Evolutionary conservation across 176 grass and related monocot species (phyloP), one percentile per base, ranked within the genome.

Genomic region (Cymbopogon citratus): DNA sequence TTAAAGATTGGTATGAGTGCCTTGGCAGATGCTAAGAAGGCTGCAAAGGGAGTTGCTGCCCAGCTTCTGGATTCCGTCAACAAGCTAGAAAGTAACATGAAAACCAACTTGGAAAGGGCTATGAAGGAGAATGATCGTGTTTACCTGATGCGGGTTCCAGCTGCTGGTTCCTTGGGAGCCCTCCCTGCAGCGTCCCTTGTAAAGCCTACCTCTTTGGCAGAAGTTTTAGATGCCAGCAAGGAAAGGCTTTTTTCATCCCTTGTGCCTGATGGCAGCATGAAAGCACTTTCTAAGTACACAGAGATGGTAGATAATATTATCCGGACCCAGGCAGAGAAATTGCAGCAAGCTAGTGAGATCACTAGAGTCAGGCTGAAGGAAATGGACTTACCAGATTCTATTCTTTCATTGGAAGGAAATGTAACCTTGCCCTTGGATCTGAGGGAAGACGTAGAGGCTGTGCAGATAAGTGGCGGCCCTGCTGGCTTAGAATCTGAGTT

Each of bases 311-410:
- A 99, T 89, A 74, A 90, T 36, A 92, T 96, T 69, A 99, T 99
- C 64, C 80, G 97, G 69, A 96, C 83, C 52, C 97, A 99, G 40
- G 97, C 97, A 5, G 97, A 99, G 70, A 99, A 99, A 87, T 77
- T 99, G 71, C 97, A 96, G 86, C 89, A 99, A 91, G 91, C 92
- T 36, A 99, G 97, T 86, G 97, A 99, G 80, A 90, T 99, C 54
- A 92, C 97, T 71, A 88, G 97, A 80, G 89, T 99, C 81, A 96
- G 85, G 76, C 74, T 99, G 68, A 99, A 96, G 89, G 97, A 99
- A 85, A 96, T 99, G 97, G 97, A 99, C 82, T 75, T 99, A 77
- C 97, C 97, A 40, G 97, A 99, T 91, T 99, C 97, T 74, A 96
- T 99, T 71, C 80, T 92, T 76, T 93, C 97, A 66, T 65, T 99